phyloP scores from a whole-genome alignment of 768 basidiomycete species.

The Amanita jacksonii region DNA sequence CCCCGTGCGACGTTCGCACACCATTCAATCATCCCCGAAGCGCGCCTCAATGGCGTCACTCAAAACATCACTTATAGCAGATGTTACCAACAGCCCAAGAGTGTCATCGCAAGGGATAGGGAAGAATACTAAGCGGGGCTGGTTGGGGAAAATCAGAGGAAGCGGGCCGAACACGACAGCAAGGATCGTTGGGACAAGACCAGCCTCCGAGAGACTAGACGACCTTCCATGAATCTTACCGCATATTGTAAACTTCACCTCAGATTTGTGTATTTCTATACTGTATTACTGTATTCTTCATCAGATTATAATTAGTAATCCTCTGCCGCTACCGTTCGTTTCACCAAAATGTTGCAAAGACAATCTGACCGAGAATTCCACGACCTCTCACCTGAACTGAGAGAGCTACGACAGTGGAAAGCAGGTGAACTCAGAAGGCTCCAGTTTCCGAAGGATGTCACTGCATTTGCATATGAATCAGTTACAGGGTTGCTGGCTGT shows the following conservation, averaged over 20 bases:
- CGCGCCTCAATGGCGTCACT: slow-evolving; percentile 22
- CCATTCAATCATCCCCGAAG: slow-evolving; percentile 39
- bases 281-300: slow-evolving; percentile 1
- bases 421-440: slow-evolving; percentile 38
- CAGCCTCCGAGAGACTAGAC: background rate
- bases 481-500: slow-evolving; percentile 50
- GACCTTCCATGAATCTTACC: slow-evolving; percentile 11
- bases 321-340: slow-evolving; percentile 2
- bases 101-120: slow-evolving; percentile 21
- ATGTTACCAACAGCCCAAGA: slow-evolving; percentile 64
- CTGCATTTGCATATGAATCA: slow-evolving; percentile 49
- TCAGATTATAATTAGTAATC: background rate
- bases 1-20: slow-evolving; percentile 46
- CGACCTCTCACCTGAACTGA: slow-evolving; percentile 50
- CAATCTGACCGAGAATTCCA: slow-evolving; percentile 25
- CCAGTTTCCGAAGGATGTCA: slow-evolving; percentile 41
- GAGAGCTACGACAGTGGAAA: slow-evolving; percentile 51
- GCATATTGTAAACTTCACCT: background rate
- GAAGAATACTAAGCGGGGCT: slow-evolving; percentile 46
- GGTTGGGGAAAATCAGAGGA: slow-evolving; percentile 64
- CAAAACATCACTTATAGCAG: slow-evolving; percentile 31
- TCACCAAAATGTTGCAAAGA: slow-evolving; percentile 31
- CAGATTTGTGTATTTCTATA: slow-evolving; percentile 18
- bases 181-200: slow-evolving; percentile 9
- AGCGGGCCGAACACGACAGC: slow-evolving; percentile 22